Evolutionary conservation across 2,329 filamentous ascomycete species (phyloP), one percentile per base, ranked within the genome.

Genomic region (Calycina marina): DNA sequence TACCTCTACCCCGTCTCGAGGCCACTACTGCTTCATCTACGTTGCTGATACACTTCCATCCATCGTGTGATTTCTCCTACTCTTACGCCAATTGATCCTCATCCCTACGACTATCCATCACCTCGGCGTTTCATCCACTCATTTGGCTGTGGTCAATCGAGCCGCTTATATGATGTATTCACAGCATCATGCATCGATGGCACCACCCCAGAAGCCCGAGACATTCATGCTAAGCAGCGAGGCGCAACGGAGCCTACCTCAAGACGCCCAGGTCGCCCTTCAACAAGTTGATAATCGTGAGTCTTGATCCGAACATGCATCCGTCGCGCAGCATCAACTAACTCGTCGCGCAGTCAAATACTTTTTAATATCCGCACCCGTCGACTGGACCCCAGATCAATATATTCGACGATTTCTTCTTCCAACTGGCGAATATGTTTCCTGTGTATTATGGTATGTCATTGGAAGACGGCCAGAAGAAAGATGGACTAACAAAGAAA

Each of bases 191-290:
- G 72, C 80, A 53, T 69, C 77, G 47, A 93, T 94, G 83, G 80
- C 82, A 49, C 78, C 82, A 52, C 81, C 81, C 42, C 85, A 94
- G 63, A 94, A 93, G 60, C 90, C 90, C 47, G 90, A 98, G 68
- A 96, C 90, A 25, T 98, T 98, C 56, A 88, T 98, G 78, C 70
- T 98, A 57, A 93, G 88, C 56, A 86, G 80, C 52, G 88, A 96
- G 63, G 88, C 90, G 40, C 88, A 96, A 62, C 85, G 94, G 62
- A 88, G 83, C 49, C 70, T 98, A 45, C 90, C 90, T 35, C 84
- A 92, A 47, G 90, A 96, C 66, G 86, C 86, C 49, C 84, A 96
- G 64, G 85, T 96, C 54, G 90, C 90, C 40, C 69, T 98, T 46
- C 88, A 96, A 60, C 90, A 98, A 61, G 90, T 98, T 47, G 90